These are phyloP conservation scores for Wallacemonas sp. DNA, from an alignment of 208 protist species.

Conservation along the genomic window DNA sequence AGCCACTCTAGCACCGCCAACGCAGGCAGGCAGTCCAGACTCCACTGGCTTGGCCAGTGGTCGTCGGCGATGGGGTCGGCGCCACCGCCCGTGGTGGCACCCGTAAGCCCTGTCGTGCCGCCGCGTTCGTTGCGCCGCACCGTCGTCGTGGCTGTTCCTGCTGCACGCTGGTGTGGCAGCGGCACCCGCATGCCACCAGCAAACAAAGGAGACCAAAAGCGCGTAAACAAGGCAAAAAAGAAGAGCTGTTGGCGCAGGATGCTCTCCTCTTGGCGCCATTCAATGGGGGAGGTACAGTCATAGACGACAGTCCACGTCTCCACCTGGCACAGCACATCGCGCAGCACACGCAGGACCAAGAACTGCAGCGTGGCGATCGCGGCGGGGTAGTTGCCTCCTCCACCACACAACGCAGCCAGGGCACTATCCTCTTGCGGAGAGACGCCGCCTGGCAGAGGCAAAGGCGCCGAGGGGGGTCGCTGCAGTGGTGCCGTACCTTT, in stretches of 20 bases:
- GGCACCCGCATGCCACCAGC: slow-evolving; percentile 30
- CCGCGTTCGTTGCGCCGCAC: not conserved
- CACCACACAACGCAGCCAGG: slow-evolving; percentile 48
- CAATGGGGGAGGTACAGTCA: slow-evolving; percentile 26
- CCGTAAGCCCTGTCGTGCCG: not conserved
- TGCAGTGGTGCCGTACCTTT: slow-evolving; percentile 22
- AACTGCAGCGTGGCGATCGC: slow-evolving; percentile 77
- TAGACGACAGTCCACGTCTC: slow-evolving; percentile 79
- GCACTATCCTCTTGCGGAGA: slow-evolving; percentile 71
- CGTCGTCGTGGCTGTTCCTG: not conserved
- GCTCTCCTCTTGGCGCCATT: slow-evolving; percentile 49
- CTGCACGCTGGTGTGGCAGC: slow-evolving; percentile 10
- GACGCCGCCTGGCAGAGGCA: slow-evolving; percentile 46
- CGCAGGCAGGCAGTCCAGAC: slow-evolving; percentile 42
- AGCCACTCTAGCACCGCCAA: slow-evolving; percentile 78
- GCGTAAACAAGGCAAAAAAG: slow-evolving; percentile 77
- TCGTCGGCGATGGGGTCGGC: too few relatives aligned
- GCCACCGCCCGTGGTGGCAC: too few relatives aligned
- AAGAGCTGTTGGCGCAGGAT: slow-evolving; percentile 81
- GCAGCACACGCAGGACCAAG: slow-evolving; percentile 67
- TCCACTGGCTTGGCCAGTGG: slow-evolving; percentile 3
- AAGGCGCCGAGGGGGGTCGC: not conserved
- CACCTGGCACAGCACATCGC: slow-evolving; percentile 61
- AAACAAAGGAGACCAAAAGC: slow-evolving; percentile 82
- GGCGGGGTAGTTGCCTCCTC: slow-evolving; percentile 78